Evolutionary conservation across 345 rosid genomes (phyloP).

Genomic region (Eucalyptus virginea): DNA sequence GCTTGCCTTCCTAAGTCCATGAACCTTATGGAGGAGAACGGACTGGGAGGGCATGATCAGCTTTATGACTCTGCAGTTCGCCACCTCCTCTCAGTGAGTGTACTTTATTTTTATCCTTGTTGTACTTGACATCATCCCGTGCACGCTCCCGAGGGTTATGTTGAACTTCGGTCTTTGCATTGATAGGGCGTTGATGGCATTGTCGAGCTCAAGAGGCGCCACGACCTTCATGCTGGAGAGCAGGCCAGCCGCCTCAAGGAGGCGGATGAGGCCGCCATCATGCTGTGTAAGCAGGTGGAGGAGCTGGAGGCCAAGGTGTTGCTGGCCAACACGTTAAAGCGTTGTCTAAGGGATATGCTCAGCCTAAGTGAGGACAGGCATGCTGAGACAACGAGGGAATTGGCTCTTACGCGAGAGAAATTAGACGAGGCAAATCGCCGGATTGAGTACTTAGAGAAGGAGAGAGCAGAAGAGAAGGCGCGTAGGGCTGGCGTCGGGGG

Average conservation of each 20-base stretch:
- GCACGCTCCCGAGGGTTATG: not conserved
- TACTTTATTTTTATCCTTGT: not conserved
- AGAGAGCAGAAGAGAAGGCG: not conserved
- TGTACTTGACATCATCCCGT: not conserved
- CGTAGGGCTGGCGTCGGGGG: not conserved
- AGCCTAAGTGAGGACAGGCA: not conserved
- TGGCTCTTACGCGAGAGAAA: not conserved
- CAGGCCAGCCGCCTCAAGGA: not conserved
- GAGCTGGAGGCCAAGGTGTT: not conserved
- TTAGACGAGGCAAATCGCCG: not conserved
- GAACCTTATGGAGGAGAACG: too few relatives aligned
- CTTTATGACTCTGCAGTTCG: not conserved
- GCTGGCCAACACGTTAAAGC: not conserved
- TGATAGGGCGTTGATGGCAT: not conserved
- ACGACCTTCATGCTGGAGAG: not conserved
- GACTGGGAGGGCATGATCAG: too few relatives aligned
- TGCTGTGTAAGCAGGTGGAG: not conserved
- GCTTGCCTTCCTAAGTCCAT: not conserved
- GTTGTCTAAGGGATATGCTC: not conserved
- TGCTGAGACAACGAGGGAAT: not conserved
- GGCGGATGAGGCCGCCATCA: not conserved
- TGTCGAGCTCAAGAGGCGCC: not conserved
- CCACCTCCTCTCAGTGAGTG: not conserved
- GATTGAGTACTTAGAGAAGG: not conserved
- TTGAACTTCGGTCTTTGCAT: not conserved